Conservation (phyloP, 1,284 basidiomycete genomes). For the Pisolithus thermaeus region DNA sequence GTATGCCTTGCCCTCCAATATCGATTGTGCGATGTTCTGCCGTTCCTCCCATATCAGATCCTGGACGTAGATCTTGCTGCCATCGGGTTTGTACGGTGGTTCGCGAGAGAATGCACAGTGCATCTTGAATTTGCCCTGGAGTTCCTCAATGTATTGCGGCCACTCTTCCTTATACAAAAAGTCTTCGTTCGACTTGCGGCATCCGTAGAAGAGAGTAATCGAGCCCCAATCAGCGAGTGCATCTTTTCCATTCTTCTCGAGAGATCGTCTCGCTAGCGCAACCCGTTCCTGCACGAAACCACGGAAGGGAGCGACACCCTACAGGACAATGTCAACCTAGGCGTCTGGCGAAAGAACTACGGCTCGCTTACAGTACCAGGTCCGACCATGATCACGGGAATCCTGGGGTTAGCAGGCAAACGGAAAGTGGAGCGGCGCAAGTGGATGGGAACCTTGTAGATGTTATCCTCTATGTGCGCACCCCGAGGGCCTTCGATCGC, state of each 20-base stretch:
- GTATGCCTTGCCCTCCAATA: slow-evolving; percentile 91
- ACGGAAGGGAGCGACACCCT: slow-evolving; percentile 97
- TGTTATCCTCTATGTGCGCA: slow-evolving; percentile 64
- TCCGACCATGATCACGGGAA: slow-evolving; percentile 97
- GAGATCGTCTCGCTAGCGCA: slow-evolving; percentile 86
- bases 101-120: slow-evolving; percentile 88
- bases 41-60: slow-evolving; percentile 88
- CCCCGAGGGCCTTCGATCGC: slow-evolving; percentile 86
- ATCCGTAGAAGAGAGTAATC: slow-evolving; percentile 95
- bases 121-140: slow-evolving; percentile 88
- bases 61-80: slow-evolving; percentile 96
- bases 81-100: slow-evolving; percentile 79
- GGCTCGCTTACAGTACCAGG: slow-evolving; percentile 81
- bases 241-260: slow-evolving; percentile 89
- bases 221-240: slow-evolving; percentile 93
- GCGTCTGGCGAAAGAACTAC: background rate
- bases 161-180: slow-evolving; percentile 96
- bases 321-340: slow-evolving; percentile 4
- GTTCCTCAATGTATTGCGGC: slow-evolving; percentile 80
- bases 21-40: slow-evolving; percentile 78
- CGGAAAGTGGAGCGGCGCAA: slow-evolving; percentile 95
- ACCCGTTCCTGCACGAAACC: slow-evolving; percentile 98
- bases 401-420: slow-evolving; percentile 94
- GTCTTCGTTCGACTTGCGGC: slow-evolving; percentile 82
- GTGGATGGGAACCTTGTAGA: slow-evolving; percentile 89